A percentile compares a stretch with the other conserved stretches of the same genome.
Evolutionary conservation across 1,284 basidiomycete species (phyloP).

Genomic region (Leccinum subrobustum): DNA sequence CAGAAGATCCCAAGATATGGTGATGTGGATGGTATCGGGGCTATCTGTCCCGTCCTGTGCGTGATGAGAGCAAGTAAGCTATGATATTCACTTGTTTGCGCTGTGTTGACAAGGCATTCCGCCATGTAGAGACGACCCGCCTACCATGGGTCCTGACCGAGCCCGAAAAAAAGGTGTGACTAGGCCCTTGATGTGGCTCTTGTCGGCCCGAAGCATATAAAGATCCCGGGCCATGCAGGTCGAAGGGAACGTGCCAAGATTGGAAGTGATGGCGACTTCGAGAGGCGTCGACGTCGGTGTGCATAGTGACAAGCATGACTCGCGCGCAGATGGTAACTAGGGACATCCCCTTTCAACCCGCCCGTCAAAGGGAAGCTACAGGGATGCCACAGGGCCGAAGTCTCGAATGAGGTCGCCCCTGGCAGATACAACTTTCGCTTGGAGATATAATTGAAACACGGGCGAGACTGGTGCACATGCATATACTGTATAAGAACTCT

Average conservation of each 20-base stretch:
- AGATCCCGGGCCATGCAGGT: background rate
- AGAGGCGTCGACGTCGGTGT: background rate
- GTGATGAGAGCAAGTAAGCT: background rate
- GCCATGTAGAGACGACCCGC: background rate
- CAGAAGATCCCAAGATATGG: background rate
- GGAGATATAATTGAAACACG: background rate
- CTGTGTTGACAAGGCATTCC: background rate
- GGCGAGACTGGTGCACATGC: background rate
- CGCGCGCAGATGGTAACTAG: background rate
- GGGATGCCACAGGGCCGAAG: background rate
- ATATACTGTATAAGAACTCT: background rate
- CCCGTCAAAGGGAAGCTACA: no score
- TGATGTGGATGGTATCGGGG: background rate
- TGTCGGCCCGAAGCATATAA: no score
- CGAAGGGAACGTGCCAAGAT: background rate
- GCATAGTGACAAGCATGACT: background rate
- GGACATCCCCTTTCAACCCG: background rate
- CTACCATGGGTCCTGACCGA: background rate
- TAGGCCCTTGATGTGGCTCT: no score
- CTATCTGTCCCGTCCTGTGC: background rate
- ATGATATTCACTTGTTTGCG: background rate
- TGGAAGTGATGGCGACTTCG: background rate
- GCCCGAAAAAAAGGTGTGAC: background rate
- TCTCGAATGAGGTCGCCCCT: background rate
- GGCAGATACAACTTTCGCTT: background rate